Percentiles rank a stretch among this genome's conserved stretches.
Evolutionary conservation across 75 land plant species (phyloP).

Genomic region (Adiantum capillusveneris): DNA sequence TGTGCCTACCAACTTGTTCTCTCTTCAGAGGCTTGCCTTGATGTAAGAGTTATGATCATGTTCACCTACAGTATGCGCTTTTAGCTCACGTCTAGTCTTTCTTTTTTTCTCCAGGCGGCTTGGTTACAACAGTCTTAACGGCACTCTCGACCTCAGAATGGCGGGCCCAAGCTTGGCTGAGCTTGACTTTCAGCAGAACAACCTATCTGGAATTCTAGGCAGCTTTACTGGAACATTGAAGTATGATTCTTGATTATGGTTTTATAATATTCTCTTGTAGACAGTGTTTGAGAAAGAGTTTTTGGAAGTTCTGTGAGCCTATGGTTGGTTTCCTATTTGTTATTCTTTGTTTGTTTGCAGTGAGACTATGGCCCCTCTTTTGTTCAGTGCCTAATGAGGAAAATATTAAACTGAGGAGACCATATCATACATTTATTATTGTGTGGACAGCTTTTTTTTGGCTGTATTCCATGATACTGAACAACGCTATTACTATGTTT

Average conservation of each 20-base stretch:
- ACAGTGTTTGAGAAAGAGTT: too few relatives aligned
- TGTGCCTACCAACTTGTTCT: slow-evolving; percentile 8
- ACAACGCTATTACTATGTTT: too few relatives aligned
- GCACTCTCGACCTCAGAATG: slow-evolving; percentile 6
- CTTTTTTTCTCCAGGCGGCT: slow-evolving; percentile 5
- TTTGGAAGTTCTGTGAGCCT: too few relatives aligned
- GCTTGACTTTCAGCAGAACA: slow-evolving; percentile 12
- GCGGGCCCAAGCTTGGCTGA: not conserved
- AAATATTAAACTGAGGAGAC: too few relatives aligned
- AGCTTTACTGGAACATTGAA: not conserved
- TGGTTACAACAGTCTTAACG: slow-evolving; percentile 10
- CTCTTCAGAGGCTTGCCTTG: slow-evolving; percentile 2
- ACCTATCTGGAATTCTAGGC: not conserved
- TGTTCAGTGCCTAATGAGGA: too few relatives aligned
- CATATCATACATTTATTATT: too few relatives aligned
- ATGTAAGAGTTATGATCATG: not conserved
- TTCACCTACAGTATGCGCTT: not conserved
- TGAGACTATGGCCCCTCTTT: too few relatives aligned
- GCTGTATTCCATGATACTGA: too few relatives aligned
- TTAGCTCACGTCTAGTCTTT: not conserved
- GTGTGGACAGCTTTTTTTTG: too few relatives aligned
- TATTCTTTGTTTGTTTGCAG: not conserved
- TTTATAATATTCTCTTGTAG: too few relatives aligned
- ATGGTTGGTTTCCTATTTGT: not conserved
- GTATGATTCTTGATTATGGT: not conserved